Percentiles rank a stretch among this genome's conserved stretches.
Conservation (phyloP, 306 rosid species). For the Prunus davidiana region DNA sequence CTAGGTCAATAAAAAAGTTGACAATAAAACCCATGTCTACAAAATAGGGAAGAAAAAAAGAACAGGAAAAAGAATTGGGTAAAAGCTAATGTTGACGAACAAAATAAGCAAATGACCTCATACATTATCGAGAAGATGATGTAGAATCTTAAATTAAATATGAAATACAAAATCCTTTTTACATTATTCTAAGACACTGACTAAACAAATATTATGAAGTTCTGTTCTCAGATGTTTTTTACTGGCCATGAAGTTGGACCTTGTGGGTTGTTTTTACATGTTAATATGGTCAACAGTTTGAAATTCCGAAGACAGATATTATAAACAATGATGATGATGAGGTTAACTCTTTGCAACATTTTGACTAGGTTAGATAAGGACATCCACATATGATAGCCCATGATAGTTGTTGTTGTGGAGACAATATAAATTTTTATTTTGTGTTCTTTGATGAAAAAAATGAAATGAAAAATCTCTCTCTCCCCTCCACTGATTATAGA, state of each 20-base stretch:
- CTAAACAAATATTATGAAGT: too few species aligned
- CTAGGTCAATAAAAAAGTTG: too few species aligned
- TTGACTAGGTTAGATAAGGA: constrained; percentile 61
- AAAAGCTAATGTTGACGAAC: too few species aligned
- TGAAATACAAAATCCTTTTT: too few species aligned
- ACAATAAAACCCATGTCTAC: too few species aligned
- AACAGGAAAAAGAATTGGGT: too few species aligned
- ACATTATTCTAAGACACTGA: too few species aligned
- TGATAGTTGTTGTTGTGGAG: background rate
- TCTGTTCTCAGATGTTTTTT: background rate
- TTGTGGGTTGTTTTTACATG: background rate
- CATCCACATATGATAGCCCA: constrained; percentile 29
- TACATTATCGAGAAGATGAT: too few species aligned
- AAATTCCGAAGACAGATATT: constrained; percentile 21
- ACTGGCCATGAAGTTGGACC: background rate
- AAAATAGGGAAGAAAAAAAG: too few species aligned
- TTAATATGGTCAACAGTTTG: constrained; percentile 25
- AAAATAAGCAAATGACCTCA: too few species aligned
- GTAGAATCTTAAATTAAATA: too few species aligned
- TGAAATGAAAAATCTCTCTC: constrained; percentile 3
- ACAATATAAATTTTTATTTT: background rate
- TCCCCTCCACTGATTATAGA: constrained; percentile 12
- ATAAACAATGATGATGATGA: constrained; percentile 12
- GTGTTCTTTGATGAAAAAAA: background rate
- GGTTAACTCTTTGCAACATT: constrained; percentile 13